phyloP scores from a whole-genome alignment of 306 rosid genomes.

The Alnus rubra region DNA sequence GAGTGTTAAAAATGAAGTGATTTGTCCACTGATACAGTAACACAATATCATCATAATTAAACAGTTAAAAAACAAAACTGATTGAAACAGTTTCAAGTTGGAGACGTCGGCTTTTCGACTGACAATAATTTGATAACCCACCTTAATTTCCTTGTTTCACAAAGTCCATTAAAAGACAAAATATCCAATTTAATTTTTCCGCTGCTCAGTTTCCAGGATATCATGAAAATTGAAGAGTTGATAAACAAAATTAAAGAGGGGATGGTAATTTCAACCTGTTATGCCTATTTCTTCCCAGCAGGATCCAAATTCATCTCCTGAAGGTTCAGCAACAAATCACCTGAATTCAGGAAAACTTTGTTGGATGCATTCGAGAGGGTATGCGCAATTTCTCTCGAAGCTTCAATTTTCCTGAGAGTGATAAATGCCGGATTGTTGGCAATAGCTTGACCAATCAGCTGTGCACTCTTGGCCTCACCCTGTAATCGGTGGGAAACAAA shows the following conservation, averaged over 20 bases:
- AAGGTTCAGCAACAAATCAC: slow-evolving; percentile 80
- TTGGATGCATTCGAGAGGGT: slow-evolving; percentile 61
- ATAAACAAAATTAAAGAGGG: slow-evolving; percentile 3
- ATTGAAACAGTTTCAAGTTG: not conserved
- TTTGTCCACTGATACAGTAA: not conserved
- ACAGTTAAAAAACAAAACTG: not conserved
- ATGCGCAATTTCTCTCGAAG: slow-evolving; percentile 81
- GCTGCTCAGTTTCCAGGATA: not conserved
- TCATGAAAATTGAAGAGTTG: not conserved
- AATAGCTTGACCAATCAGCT: slow-evolving; percentile 78
- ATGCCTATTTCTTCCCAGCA: slow-evolving; percentile 32
- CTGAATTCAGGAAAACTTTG: slow-evolving; percentile 62
- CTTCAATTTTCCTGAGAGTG: slow-evolving; percentile 89
- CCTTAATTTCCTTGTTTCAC: slow-evolving; percentile 10
- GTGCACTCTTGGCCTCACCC: slow-evolving; percentile 89
- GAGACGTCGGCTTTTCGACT: not conserved
- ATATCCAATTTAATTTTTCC: slow-evolving; percentile 14
- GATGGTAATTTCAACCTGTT: slow-evolving; percentile 3
- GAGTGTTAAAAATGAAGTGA: not conserved
- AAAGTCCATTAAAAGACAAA: slow-evolving; percentile 2
- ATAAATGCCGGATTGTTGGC: slow-evolving; percentile 76
- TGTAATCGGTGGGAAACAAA: slow-evolving; percentile 23
- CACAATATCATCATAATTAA: not conserved
- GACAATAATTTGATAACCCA: slow-evolving; percentile 10
- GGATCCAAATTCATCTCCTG: slow-evolving; percentile 62